These are phyloP conservation scores for Fusarium solani-melongenae DNA, from an alignment of 2,329 filamentous ascomycete genomes.

Conservation along the genomic window DNA sequence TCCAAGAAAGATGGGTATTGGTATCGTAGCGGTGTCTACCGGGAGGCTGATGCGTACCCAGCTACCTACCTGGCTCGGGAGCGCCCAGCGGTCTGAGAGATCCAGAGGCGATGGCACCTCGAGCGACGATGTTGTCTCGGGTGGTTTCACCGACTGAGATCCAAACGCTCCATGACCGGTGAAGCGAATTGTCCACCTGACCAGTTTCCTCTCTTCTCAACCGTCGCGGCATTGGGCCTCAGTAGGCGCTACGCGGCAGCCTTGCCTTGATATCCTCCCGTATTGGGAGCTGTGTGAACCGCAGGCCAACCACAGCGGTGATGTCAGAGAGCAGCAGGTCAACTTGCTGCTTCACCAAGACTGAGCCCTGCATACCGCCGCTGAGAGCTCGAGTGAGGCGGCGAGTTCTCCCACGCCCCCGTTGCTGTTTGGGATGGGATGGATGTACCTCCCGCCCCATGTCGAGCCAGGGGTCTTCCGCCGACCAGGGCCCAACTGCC, in stretches of 20 bases:
- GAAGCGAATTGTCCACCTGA: neutral
- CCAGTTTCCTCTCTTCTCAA: neutral
- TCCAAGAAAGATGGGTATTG: neutral
- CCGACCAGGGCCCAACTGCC: constrained; percentile 23
- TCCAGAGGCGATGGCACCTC: neutral
- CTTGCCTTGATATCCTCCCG: neutral
- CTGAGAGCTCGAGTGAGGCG: constrained; percentile 21
- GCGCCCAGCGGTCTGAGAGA: constrained; percentile 5
- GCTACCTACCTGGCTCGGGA: neutral
- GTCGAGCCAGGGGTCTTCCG: constrained; percentile 33
- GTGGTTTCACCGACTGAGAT: constrained; percentile 20
- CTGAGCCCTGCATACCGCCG: constrained; percentile 10
- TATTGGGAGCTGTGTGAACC: neutral
- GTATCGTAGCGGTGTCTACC: neutral
- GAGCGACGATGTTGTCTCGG: neutral
- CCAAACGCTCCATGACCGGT: neutral
- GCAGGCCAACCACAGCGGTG: constrained; percentile 20
- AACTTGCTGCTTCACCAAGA: constrained; percentile 8
- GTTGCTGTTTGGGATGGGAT: constrained; percentile 1
- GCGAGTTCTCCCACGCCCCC: constrained; percentile 21
- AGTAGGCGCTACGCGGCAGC: constrained; percentile 4
- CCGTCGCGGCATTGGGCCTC: neutral
- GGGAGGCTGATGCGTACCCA: neutral
- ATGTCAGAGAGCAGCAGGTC: constrained; percentile 39
- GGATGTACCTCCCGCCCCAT: constrained; percentile 23